These are phyloP conservation scores for Podosphaera aphanis DNA, from an alignment of 2,329 filamentous ascomycete species.

Conservation along the genomic window DNA sequence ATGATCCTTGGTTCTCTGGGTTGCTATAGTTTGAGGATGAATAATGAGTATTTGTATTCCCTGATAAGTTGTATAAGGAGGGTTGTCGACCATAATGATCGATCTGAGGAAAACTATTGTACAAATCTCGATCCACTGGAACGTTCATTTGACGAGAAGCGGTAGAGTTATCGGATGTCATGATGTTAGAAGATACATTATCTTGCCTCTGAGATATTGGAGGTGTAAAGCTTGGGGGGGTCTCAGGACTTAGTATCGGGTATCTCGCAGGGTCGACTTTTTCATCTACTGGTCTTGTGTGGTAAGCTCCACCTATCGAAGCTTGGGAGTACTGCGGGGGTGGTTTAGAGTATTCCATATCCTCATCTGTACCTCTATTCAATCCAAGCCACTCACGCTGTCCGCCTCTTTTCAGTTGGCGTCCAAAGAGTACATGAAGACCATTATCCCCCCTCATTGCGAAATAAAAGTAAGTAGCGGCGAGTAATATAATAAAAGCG, in stretches of 20 bases:
- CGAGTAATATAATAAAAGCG: conserved; percentile 12
- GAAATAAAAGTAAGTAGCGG: conserved; percentile 10
- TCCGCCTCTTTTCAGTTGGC: conserved; percentile 9
- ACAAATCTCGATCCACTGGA: no score
- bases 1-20: conserved; percentile 3
- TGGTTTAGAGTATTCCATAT: conserved; percentile 4
- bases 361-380: conserved; percentile 6
- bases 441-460: conserved; percentile 10
- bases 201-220: no score
- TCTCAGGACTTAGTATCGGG: no score
- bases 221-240: no score
- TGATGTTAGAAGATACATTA: no score
- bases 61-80: no score
- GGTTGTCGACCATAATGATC: no score
- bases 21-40: conserved; percentile 1
- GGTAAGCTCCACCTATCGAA: conserved; percentile 2
- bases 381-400: conserved; percentile 11
- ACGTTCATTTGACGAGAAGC: no score
- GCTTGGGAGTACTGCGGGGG: conserved; percentile 7
- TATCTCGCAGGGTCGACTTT: conserved; percentile 2
- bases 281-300: conserved; percentile 2
- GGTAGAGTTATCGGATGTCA: no score
- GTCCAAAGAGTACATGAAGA: conserved; percentile 4
- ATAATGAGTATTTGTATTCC: no score
- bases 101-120: no score